These are phyloP conservation scores for Emydomyces testavorans DNA, from an alignment of 2,329 filamentous ascomycete genomes.

Conservation along the genomic window DNA sequence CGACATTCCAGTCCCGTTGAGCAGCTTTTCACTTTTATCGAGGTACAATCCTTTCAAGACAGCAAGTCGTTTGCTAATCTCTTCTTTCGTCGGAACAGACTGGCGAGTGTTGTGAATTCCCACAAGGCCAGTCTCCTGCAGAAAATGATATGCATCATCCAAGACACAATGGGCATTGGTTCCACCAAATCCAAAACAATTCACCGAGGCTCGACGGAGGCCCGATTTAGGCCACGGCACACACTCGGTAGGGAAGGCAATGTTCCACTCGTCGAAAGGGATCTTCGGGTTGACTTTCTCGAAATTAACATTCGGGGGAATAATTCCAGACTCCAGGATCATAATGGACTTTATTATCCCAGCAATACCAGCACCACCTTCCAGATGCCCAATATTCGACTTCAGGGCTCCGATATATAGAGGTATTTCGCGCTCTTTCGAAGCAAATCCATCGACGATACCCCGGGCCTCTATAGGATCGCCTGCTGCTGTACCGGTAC, in stretches of 20 bases:
- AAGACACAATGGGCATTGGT: slow-evolving; percentile 27
- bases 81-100: neutral
- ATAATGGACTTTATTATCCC: slow-evolving; percentile 24
- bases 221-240: slow-evolving; percentile 18
- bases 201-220: slow-evolving; percentile 20
- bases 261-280: slow-evolving; percentile 11
- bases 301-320: slow-evolving; percentile 30
- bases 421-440: slow-evolving; percentile 6
- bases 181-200: slow-evolving; percentile 31
- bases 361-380: slow-evolving; percentile 22
- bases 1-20: neutral
- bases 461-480: slow-evolving; percentile 21
- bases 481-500: slow-evolving; percentile 29
- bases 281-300: slow-evolving; percentile 23
- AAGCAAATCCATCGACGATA: slow-evolving; percentile 15
- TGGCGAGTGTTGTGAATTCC: slow-evolving; percentile 6
- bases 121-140: slow-evolving; percentile 2
- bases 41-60: neutral
- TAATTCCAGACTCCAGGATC: slow-evolving; percentile 35
- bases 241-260: slow-evolving; percentile 15
- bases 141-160: slow-evolving; percentile 20
- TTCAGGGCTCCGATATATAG: slow-evolving; percentile 23
- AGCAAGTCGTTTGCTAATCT: neutral
- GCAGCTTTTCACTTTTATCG: neutral
- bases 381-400: slow-evolving; percentile 22